phyloP scores from a whole-genome alignment of 352 stramenopile species.

The Phytopythium kandeliae region DNA sequence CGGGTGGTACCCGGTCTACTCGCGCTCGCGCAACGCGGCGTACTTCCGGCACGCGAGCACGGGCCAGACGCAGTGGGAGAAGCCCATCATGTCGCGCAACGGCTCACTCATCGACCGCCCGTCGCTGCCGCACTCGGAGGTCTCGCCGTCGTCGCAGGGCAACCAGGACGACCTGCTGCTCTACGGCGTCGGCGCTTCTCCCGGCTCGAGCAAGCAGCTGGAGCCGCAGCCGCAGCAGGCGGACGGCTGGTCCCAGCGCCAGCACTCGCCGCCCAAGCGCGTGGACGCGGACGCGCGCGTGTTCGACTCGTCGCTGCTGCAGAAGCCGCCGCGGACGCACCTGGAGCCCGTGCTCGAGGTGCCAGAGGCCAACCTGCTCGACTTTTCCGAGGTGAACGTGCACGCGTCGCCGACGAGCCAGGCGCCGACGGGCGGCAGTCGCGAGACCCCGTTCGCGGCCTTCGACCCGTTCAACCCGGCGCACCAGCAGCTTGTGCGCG shows the following conservation, averaged over 20 bases:
- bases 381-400: conserved; percentile 59
- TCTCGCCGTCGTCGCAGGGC: conserved; percentile 24
- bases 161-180: conserved; percentile 20
- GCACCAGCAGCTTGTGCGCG: conserved; percentile 10
- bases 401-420: conserved; percentile 31
- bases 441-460: conserved; percentile 14
- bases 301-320: conserved; percentile 4
- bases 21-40: conserved; percentile 55
- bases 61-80: conserved; percentile 71
- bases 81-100: conserved; percentile 54
- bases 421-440: neutral
- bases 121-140: conserved; percentile 22
- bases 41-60: conserved; percentile 73
- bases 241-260: neutral
- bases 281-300: conserved; percentile 16
- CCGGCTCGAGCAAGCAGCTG: conserved; percentile 6
- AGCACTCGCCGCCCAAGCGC: conserved; percentile 1
- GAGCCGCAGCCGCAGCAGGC: neutral
- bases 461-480: conserved; percentile 44
- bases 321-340: conserved; percentile 7
- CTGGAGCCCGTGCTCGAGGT: conserved; percentile 12
- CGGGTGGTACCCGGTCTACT: conserved; percentile 75
- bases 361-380: conserved; percentile 46
- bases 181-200: conserved; percentile 12
- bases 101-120: conserved; percentile 26